These are phyloP conservation scores for Durusdinium trenchii DNA, from an alignment of 73 alveolate species.

Conservation along the genomic window DNA sequence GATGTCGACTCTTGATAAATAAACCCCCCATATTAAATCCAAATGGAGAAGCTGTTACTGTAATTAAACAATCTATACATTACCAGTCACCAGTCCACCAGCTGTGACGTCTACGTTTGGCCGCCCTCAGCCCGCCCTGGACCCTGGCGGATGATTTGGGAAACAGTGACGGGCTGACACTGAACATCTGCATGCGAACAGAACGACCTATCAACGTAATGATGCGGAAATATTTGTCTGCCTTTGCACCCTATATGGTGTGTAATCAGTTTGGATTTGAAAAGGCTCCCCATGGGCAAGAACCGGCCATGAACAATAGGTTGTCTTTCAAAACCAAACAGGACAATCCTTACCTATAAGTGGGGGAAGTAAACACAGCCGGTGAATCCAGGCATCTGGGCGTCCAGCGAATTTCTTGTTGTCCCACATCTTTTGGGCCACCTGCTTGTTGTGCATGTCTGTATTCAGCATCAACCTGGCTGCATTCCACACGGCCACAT, in stretches of 20 bases:
- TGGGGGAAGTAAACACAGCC: not conserved
- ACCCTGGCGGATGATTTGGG: not conserved
- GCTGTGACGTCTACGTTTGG: too few relatives aligned
- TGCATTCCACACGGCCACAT: too few relatives aligned
- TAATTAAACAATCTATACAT: not conserved
- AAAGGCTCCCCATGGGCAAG: too few relatives aligned
- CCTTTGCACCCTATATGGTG: too few relatives aligned
- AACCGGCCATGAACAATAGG: too few relatives aligned
- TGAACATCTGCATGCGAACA: not conserved
- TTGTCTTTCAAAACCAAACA: not conserved
- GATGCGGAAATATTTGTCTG: too few relatives aligned
- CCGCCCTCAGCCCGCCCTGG: too few relatives aligned
- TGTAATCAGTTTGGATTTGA: too few relatives aligned
- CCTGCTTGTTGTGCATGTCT: slow-evolving; percentile 93
- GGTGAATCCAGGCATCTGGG: not conserved
- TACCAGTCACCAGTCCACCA: too few relatives aligned
- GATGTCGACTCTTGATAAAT: not conserved
- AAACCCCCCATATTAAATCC: not conserved
- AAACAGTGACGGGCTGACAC: not conserved
- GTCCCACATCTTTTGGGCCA: slow-evolving; percentile 92
- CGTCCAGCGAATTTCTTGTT: slow-evolving; percentile 53
- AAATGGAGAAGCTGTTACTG: not conserved
- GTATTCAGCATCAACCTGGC: slow-evolving; percentile 79
- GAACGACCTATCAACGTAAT: too few relatives aligned
- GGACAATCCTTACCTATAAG: not conserved